phyloP scores from a whole-genome alignment of 140 eudicot genomes.

The Flaveria floridana region DNA sequence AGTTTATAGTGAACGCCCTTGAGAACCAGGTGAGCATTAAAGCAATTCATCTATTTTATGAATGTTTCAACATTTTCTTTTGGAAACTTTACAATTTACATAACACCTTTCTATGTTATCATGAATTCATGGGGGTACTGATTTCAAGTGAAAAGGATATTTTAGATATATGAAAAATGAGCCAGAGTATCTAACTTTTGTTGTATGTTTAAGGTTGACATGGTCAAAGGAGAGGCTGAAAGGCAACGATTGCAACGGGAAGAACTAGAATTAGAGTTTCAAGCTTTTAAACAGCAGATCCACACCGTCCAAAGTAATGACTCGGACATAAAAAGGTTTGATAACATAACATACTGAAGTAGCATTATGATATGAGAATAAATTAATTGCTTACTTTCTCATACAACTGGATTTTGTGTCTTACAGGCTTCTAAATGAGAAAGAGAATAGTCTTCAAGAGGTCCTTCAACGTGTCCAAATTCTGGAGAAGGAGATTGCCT shows the following conservation, averaged over 20 bases:
- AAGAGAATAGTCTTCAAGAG: conserved; percentile 62
- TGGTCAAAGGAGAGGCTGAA: conserved; percentile 86
- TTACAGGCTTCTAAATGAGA: conserved; percentile 62
- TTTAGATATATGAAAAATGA: neutral
- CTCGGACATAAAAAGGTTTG: conserved; percentile 69
- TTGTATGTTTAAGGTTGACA: conserved; percentile 54
- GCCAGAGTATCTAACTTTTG: neutral
- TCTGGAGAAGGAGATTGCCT: conserved; percentile 81
- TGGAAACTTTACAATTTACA: conserved; percentile 19
- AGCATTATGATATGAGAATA: conserved; percentile 1
- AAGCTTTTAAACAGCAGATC: conserved; percentile 64
- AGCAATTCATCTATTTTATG: neutral
- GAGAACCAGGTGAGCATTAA: conserved; percentile 68
- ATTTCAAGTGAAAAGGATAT: neutral
- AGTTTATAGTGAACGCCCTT: conserved; percentile 71
- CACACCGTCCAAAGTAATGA: conserved; percentile 46
- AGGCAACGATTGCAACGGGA: conserved; percentile 77
- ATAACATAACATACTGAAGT: neutral
- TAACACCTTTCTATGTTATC: neutral
- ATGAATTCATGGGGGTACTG: neutral
- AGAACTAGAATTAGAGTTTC: conserved; percentile 87
- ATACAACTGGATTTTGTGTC: conserved; percentile 6
- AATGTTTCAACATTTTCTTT: conserved; percentile 1
- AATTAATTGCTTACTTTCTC: neutral
- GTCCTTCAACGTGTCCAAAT: conserved; percentile 48